Base-by-base conservation (phyloP, 31 red algal species). In the Odonthalia washingtoniensis region DNA sequence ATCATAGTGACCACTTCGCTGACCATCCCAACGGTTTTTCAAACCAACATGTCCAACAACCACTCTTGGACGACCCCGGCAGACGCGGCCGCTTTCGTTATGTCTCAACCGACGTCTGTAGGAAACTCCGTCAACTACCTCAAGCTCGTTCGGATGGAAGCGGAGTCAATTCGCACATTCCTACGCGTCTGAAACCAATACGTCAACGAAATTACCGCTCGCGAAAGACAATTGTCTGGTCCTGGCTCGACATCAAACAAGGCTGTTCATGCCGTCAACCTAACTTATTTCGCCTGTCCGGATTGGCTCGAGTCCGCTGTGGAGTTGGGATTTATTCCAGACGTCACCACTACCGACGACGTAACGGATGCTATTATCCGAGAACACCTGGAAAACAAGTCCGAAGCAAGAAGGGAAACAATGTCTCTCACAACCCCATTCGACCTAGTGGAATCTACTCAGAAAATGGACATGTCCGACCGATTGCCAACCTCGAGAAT, bases 121-220 rank as follows among this genome's bases (percentile, higher is more conserved):
- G n/a, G n/a, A n/a, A n/a, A n/a, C n/a, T n/a, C n/a, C n/a, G n/a
- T n/a, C n/a, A n/a, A n/a, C n/a, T n/a, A n/a, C n/a, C n/a, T n/a
- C n/a, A n/a, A n/a, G n/a, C n/a, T n/a, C n/a, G n/a, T n/a, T n/a
- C n/a, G n/a, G n/a, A n/a, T n/a, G n/a, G n/a, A n/a, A n/a, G n/a
- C n/a, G n/a, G n/a, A n/a, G n/a, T n/a, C n/a, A n/a, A n/a, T n/a
- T n/a, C n/a, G n/a, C n/a, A n/a, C n/a, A n/a, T n/a, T n/a, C n/a
- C n/a, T 42, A 21, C 69, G 17, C 2, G 61, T 31, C 67, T 78
- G 87, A 80, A 18, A 70, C 24, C 80, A 83, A 64, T 83, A 83
- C 63, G 44, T 33, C 27, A 83, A 83, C 0, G 80, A 83, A 40
- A 28, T 83, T 64, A 83, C 57, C 9, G 80, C 1, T 30, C 62